Conservation (phyloP, 2,329 filamentous ascomycete species). For the Mycosphaerella sp. region DNA sequence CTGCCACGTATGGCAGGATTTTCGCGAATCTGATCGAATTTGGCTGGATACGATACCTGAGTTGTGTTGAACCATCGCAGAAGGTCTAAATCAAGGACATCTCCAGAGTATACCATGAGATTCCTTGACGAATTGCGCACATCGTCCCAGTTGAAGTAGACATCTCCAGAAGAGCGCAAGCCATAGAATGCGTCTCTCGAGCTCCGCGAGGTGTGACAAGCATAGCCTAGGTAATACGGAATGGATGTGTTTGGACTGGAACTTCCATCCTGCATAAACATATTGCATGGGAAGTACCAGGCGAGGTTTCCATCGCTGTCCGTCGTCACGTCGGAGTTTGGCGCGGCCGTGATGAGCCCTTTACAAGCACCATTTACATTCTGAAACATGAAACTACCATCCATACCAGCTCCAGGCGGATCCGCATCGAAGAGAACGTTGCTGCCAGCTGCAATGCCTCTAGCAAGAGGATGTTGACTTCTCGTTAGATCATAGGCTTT, state of each 20-base stretch:
- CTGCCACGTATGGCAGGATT: constrained; percentile 68
- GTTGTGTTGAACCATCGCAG: constrained; percentile 82
- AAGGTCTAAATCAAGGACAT: constrained; percentile 83
- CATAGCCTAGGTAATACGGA: constrained; percentile 75
- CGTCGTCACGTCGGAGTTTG: constrained; percentile 71
- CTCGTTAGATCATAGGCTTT: constrained; percentile 74
- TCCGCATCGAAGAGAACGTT: constrained; percentile 87
- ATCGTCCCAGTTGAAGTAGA: constrained; percentile 95
- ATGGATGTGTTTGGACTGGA: constrained; percentile 65
- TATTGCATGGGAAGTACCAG: constrained; percentile 94
- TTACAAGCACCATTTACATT: constrained; percentile 98
- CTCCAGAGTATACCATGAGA: constrained; percentile 87
- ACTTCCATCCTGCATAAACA: constrained; percentile 92
- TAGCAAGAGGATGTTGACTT: constrained; percentile 72
- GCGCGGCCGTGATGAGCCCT: constrained; percentile 67
- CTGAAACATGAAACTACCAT: constrained; percentile 96
- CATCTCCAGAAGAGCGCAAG: constrained; percentile 67
- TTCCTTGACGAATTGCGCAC: constrained; percentile 84
- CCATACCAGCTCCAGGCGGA: constrained; percentile 75
- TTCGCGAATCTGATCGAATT: constrained; percentile 74
- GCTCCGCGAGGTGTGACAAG: constrained; percentile 71
- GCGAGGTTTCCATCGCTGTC: constrained; percentile 68
- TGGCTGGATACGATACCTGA: constrained; percentile 67
- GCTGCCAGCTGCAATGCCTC: constrained; percentile 64
- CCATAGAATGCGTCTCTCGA: constrained; percentile 71